phyloP scores from a whole-genome alignment of 352 stramenopile genomes.

The Halophytophthora polymorphica region DNA sequence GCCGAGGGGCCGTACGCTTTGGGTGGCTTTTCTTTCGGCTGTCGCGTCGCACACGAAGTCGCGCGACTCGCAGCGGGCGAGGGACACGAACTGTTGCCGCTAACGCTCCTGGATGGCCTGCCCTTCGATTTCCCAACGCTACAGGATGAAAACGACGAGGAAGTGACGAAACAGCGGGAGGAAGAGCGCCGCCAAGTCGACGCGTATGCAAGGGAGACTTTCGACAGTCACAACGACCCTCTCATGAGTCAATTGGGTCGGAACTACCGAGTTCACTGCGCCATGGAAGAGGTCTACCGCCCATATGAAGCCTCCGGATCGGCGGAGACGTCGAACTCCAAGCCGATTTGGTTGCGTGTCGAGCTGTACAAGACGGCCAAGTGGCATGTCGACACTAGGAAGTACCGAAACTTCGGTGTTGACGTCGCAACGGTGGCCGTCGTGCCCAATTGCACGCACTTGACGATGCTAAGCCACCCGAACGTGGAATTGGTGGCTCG shows the following conservation, averaged over 20 bases:
- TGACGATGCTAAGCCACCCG: constrained; percentile 30
- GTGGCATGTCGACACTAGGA: constrained; percentile 22
- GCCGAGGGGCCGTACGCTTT: constrained; percentile 34
- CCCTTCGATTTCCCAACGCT: constrained; percentile 21
- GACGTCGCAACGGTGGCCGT: constrained; percentile 12
- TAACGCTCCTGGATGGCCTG: constrained; percentile 42
- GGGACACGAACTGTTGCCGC: constrained; percentile 26
- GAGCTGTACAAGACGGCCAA: constrained; percentile 39
- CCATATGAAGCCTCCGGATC: constrained; percentile 14
- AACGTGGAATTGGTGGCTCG: constrained; percentile 24
- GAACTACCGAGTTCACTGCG: constrained; percentile 37
- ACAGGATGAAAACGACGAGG: constrained; percentile 4
- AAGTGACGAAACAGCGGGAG: constrained; percentile 12
- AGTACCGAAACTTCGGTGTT: constrained; percentile 11
- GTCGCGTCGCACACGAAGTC: constrained; percentile 46
- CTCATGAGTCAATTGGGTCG: constrained; percentile 30
- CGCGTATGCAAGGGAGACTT: constrained; percentile 19
- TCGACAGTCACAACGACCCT: constrained; percentile 5
- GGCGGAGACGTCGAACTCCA: neutral
- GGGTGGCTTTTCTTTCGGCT: constrained; percentile 64
- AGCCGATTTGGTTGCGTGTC: constrained; percentile 10
- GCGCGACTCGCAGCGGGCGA: constrained; percentile 23
- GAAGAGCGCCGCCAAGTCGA: constrained; percentile 14
- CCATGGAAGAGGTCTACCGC: constrained; percentile 33
- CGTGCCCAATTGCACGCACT: constrained; percentile 25